A percentile compares a stretch with the other conserved stretches of the same genome.
These are phyloP conservation scores for Gyrodon lividus DNA, from an alignment of 768 basidiomycete species.

Conservation along the genomic window DNA sequence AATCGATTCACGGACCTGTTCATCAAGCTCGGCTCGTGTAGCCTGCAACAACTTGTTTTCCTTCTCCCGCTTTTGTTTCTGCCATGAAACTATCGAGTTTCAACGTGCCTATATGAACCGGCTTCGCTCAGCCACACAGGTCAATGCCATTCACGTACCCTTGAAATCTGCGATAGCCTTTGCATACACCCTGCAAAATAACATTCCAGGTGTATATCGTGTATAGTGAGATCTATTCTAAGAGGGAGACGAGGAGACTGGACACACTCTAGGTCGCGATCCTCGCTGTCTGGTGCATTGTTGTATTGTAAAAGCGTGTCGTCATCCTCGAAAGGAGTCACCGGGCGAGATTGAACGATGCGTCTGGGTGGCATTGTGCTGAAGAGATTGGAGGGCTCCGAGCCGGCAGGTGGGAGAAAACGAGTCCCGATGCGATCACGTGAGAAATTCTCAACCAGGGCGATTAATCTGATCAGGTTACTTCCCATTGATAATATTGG, in stretches of 20 bases:
- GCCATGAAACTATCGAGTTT: constrained; percentile 29
- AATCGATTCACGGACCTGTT: constrained; percentile 16
- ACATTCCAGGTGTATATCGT: not conserved
- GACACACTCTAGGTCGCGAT: constrained; percentile 27
- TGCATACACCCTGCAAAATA: constrained; percentile 23
- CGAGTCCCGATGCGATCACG: constrained; percentile 16
- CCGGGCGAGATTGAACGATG: constrained; percentile 11
- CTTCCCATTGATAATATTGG: not conserved
- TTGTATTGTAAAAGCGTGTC: constrained; percentile 16
- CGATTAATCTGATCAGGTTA: not conserved
- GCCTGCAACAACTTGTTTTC: constrained; percentile 22
- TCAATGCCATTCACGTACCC: constrained; percentile 13
- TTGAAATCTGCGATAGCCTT: constrained; percentile 33
- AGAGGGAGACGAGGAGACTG: not conserved
- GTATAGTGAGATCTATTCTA: not conserved
- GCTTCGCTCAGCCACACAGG: not conserved
- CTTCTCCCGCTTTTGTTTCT: constrained; percentile 29
- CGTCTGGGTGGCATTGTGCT: constrained; percentile 13
- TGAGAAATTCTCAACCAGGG: constrained; percentile 1
- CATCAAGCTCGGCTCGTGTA: constrained; percentile 24
- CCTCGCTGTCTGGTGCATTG: constrained; percentile 23
- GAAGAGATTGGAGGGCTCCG: not conserved
- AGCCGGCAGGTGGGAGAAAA: not conserved
- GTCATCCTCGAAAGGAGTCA: constrained; percentile 12
- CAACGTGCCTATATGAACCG: not conserved